Percentiles rank a stretch among this genome's conserved stretches.
Evolutionary conservation across 495 filamentous ascomycete genomes (phyloP).

Genomic region (Podospora fimiseda): DNA sequence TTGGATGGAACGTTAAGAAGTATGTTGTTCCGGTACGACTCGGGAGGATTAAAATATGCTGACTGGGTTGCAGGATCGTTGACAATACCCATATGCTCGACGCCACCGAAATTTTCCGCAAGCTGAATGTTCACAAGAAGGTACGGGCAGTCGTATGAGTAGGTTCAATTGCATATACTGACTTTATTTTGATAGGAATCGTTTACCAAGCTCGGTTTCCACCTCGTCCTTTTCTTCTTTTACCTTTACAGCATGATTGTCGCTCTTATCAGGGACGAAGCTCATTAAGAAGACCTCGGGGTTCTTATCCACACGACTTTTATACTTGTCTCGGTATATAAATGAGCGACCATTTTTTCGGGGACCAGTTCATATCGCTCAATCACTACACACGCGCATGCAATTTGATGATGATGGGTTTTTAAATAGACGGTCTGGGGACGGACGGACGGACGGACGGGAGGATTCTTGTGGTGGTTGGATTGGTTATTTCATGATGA

Average conservation of each 20-base stretch:
- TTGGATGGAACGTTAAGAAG: constrained; percentile 97
- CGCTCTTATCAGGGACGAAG: constrained; percentile 91
- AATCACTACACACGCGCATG: not conserved
- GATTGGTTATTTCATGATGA: not conserved
- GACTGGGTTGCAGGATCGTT: constrained; percentile 60
- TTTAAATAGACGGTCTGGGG: not conserved
- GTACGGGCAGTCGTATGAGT: constrained; percentile 39
- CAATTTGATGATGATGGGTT: not conserved
- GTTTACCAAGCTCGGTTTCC: constrained; percentile 98
- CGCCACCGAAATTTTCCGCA: constrained; percentile 98
- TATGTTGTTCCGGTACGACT: constrained; percentile 43
- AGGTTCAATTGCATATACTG: not conserved
- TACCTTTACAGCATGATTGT: constrained; percentile 99
- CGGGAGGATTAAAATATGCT: not conserved
- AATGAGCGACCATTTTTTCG: not conserved
- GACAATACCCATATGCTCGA: constrained; percentile 96
- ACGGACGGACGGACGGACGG: no score
- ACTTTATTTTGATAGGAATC: constrained; percentile 64
- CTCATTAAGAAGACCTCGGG: constrained; percentile 49
- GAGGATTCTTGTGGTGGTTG: not conserved
- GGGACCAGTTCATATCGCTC: not conserved
- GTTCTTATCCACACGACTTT: not conserved
- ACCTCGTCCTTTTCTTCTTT: constrained; percentile 99
- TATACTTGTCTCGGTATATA: not conserved
- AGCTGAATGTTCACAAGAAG: constrained; percentile 99